Evolutionary conservation across 2,329 filamentous ascomycete genomes (phyloP).

Genomic region (Diaporthe vaccinii): DNA sequence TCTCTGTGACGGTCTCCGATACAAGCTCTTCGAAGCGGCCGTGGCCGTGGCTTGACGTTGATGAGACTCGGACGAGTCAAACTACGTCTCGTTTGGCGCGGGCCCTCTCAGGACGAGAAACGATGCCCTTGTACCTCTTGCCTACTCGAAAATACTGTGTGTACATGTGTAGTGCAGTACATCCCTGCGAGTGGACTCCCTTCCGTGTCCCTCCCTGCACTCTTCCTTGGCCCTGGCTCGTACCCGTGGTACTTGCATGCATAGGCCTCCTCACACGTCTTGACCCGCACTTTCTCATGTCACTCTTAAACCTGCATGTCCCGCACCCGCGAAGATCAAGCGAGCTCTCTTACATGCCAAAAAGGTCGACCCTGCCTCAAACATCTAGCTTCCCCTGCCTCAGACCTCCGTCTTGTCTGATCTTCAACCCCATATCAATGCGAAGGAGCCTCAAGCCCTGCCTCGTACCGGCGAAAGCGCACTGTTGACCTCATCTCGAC

Average conservation of each 20-base stretch:
- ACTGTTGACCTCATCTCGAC: slow-evolving; percentile 39
- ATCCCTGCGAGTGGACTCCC: slow-evolving; percentile 22
- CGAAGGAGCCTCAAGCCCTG: slow-evolving; percentile 46
- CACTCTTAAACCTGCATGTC: slow-evolving; percentile 59
- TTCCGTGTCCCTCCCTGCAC: slow-evolving; percentile 24
- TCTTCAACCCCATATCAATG: slow-evolving; percentile 51
- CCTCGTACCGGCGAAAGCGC: slow-evolving; percentile 39
- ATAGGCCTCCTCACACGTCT: slow-evolving; percentile 37
- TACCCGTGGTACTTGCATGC: slow-evolving; percentile 44
- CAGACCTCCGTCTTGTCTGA: slow-evolving; percentile 51
- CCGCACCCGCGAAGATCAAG: slow-evolving; percentile 54
- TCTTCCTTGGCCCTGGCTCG: slow-evolving; percentile 44
- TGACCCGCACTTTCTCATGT: slow-evolving; percentile 50
- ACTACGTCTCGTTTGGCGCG: slow-evolving; percentile 40
- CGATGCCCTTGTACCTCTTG: slow-evolving; percentile 18
- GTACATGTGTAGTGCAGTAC: slow-evolving; percentile 17
- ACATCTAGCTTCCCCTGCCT: slow-evolving; percentile 45
- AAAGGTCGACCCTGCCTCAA: slow-evolving; percentile 53
- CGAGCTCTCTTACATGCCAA: slow-evolving; percentile 51
- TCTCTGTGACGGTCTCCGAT: slow-evolving; percentile 12
- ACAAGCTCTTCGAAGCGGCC: slow-evolving; percentile 23
- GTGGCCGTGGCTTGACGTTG: slow-evolving; percentile 25
- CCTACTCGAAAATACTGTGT: slow-evolving; percentile 26
- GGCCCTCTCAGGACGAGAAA: slow-evolving; percentile 5
- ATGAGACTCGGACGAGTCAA: slow-evolving; percentile 37